Evolutionary conservation across 2,329 filamentous ascomycete species (phyloP).

Genomic region (Alternaria arborescens): DNA sequence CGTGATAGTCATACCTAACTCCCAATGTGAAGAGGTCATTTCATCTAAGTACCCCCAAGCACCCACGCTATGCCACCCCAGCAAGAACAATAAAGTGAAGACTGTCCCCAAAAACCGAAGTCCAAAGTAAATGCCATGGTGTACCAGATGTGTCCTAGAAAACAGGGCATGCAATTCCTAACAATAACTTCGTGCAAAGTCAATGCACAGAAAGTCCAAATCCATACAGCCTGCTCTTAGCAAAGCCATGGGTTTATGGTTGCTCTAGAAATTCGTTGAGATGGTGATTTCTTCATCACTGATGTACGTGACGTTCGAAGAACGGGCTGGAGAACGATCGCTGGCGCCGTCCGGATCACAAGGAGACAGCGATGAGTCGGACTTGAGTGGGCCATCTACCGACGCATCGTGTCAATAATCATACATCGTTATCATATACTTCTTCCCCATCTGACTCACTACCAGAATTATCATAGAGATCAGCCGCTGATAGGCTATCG

Average conservation of each 20-base stretch:
- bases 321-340: not conserved
- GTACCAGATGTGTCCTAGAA: not conserved
- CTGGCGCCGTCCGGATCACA: not conserved
- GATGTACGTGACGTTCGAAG: not conserved
- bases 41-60: constrained; percentile 18
- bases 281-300: not conserved
- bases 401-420: constrained; percentile 3
- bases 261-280: not conserved
- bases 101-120: not conserved
- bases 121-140: constrained; percentile 4
- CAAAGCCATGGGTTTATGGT: not conserved
- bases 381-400: not conserved
- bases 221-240: not conserved
- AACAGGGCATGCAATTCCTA: not conserved
- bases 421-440: constrained; percentile 28
- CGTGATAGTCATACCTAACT: constrained; percentile 3
- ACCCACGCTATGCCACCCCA: constrained; percentile 31
- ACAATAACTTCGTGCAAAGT: not conserved
- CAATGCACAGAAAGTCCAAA: not conserved
- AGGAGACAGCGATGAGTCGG: not conserved
- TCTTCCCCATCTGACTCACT: constrained; percentile 49
- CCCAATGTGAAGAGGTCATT: constrained; percentile 1
- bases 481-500: constrained; percentile 41
- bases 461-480: constrained; percentile 46
- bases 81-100: constrained; percentile 16